Base-by-base conservation (phyloP, 371 early-diverging fungal genomes). In the Gilbertella persicaria region DNA sequence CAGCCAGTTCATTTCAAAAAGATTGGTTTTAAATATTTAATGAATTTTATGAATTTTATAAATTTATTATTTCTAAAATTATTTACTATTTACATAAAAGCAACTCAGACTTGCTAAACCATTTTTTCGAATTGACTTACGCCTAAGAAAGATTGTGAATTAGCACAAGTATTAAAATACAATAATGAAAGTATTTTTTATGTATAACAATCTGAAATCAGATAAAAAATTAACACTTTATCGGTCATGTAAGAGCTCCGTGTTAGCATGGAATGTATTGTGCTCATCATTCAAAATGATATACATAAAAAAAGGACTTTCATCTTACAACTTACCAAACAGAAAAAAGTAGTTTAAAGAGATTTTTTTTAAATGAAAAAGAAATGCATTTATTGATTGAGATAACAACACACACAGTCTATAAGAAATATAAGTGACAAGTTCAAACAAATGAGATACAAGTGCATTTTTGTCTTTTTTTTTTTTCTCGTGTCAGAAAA, bases 251-350 rank as follows among this genome's bases (percentile, higher is more conserved):
- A 33, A 39, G 57, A 57, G 53, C 53, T 65, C 66, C 66, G 66
- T 35, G 66, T 65, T 65, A 65, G 66, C 66, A 65, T 65, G 66
- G 53, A 65, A 65, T 65, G 58, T 58, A 57, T 53, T 65, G 49
- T 53, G 42, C 44, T 65, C 66, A 65, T 65, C 66, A 65, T 40
- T 39, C 47, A 37, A 57, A 19, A 29, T 35, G 56, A 26, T 48
- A 10, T 9, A 33, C 23, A 44, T 29, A 37, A 28, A 17, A 30
- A 19, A 45, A 28, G 14, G 2, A 17, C 21, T 37, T 12, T 25
- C 20, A 2, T 14, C 10, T 19, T 20, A 14, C 28, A 24, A 16
- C 24, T 1, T 3, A 16, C 6, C 13, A 37, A 5, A 36, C 5
- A 9, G 2, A 37, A 14, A 24, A n/a, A 48, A 23, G 24, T 8